A percentile compares a stretch with the other conserved stretches of the same genome.
Conservation (phyloP, 129 eudicot species). For the Smallanthus sonchifolius region DNA sequence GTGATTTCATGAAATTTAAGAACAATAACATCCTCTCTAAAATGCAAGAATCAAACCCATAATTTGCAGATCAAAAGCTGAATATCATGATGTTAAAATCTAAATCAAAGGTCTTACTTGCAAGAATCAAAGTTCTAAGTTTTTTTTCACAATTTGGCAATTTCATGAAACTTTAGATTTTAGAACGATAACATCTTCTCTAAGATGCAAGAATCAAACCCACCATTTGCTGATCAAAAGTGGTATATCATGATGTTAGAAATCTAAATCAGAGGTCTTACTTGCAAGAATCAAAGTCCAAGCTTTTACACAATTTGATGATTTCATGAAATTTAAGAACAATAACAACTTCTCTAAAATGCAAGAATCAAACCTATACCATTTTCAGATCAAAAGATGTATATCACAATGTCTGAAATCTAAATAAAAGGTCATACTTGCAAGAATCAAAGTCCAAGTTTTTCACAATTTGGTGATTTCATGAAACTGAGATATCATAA, state of each 20-base stretch:
- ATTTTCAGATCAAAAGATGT: background rate
- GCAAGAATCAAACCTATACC: background rate
- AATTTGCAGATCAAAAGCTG: background rate
- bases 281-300: slow-evolving; percentile 38
- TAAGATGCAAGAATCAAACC: background rate
- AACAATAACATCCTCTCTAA: background rate
- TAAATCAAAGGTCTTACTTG: slow-evolving; percentile 8
- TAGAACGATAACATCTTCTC: background rate
- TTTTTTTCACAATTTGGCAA: too few relatives aligned
- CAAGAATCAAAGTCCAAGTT: too few relatives aligned
- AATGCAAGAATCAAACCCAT: background rate
- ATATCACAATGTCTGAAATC: too few relatives aligned
- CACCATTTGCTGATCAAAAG: too few relatives aligned
- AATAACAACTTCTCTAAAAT: background rate
- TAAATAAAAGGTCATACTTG: too few relatives aligned
- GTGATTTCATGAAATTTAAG: background rate
- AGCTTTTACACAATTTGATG: too few relatives aligned
- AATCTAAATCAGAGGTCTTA: slow-evolving; percentile 29
- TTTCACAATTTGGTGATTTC: too few relatives aligned
- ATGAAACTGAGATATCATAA: too few relatives aligned
- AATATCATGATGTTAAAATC: too few relatives aligned
- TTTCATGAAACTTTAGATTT: background rate
- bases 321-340: background rate
- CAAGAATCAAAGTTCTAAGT: slow-evolving; percentile 13
- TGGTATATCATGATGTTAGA: background rate